Base-by-base conservation (phyloP, 2,329 filamentous ascomycete species). In the Fusarium musae region DNA sequence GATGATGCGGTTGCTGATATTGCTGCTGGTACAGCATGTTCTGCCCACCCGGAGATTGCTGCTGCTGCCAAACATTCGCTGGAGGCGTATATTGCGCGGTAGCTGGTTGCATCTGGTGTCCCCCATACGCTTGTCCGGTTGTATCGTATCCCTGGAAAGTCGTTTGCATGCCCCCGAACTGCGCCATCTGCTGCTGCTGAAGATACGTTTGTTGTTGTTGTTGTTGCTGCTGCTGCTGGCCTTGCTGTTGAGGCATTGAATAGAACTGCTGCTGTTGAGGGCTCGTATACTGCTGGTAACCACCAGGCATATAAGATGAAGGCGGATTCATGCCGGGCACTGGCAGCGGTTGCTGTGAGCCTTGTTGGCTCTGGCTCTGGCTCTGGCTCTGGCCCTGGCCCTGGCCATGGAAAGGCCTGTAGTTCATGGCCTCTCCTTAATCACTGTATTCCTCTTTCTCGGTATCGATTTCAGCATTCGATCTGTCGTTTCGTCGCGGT, bases 21-120 rank as follows among this genome's bases (percentile, higher is more conserved):
- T 83, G 80, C 49, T 82, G 80, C 40, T 79, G 75, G 52, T 77
- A 76, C 60, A 76, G 70, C 57, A 77, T 77, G 16, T 74, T 75
- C 50, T 77, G 71, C 6, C 62, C 66, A 11, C 70, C 66, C 10
- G 70, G 71, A 28, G 78, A 77, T 39, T 80, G 78, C 44, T 83
- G 82, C 23, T 83, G 76, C 26, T 83, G 78, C 59, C 82, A 81
- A 47, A 76, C 78, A 72, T 69, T 81, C 68, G 75, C 53, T 23
- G 74, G 67, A 49, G 64, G 77, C 67, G 68, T 70, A 76, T 73
- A 80, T 59, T 70, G 72, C 69, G 74, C 65, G 66, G 76, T 47
- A 61, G 72, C 61, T 28, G 70, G 42, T 63, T 78, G 78, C 57
- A 77, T 73, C 62, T 77, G 74, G 42, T 76, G 70, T 16, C 56